Percentiles rank a stretch among this genome's conserved stretches.
Conservation (phyloP, 202 grass and related monocot species). For the Digitaria exilis region DNA sequence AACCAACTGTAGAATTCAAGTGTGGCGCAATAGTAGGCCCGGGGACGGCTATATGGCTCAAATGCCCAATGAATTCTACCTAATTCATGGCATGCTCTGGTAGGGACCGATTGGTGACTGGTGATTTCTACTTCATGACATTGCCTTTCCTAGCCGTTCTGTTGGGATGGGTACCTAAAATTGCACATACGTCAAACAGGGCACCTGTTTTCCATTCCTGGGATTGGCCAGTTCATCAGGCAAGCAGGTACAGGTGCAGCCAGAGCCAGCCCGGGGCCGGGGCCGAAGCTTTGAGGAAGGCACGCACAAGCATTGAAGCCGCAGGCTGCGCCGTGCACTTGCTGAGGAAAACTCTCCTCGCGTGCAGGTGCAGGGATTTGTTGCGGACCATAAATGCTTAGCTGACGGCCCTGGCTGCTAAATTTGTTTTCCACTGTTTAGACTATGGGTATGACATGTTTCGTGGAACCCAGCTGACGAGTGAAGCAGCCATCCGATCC, state of each 20-base stretch:
- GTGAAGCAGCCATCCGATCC: background rate
- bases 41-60: background rate
- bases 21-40: background rate
- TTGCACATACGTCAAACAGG: background rate
- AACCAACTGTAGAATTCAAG: background rate
- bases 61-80: background rate
- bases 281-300: background rate
- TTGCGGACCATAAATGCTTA: background rate
- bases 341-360: background rate
- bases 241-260: background rate
- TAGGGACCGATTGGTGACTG: background rate
- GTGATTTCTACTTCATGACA: background rate
- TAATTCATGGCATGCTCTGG: background rate
- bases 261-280: background rate
- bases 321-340: background rate
- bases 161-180: background rate
- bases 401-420: background rate
- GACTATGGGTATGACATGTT: background rate
- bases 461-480: background rate
- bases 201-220: background rate
- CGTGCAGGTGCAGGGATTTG: background rate
- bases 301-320: background rate
- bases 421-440: background rate
- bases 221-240: background rate
- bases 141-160: background rate